phyloP scores from a whole-genome alignment of 2,329 filamentous ascomycete species.

The Helotiales sp. region DNA sequence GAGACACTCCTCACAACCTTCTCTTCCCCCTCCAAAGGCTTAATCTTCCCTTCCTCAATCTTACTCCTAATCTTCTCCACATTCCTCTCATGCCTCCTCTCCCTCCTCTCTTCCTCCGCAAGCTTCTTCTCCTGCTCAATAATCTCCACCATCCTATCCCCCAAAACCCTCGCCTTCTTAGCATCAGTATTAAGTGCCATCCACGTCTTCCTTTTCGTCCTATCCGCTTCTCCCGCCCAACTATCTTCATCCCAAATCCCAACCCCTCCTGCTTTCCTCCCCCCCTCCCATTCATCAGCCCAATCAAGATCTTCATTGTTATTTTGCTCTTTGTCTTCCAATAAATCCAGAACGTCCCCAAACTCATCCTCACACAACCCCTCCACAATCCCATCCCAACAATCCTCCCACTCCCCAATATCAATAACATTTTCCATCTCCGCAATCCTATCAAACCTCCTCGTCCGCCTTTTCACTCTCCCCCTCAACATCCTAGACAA shows the following conservation, averaged over 20 bases:
- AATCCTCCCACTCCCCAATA: conserved; percentile 45
- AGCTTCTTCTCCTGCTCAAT: conserved; percentile 48
- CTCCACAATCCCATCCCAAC: conserved; percentile 43
- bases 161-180: conserved; percentile 29
- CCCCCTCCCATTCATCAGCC: conserved; percentile 4
- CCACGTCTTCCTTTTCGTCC: not conserved
- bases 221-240: conserved; percentile 7
- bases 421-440: conserved; percentile 37
- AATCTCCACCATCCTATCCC: conserved; percentile 45
- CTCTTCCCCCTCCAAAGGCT: too few species aligned
- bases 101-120: conserved; percentile 36
- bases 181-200: conserved; percentile 26
- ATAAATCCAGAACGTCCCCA: conserved; percentile 15
- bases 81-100: conserved; percentile 15
- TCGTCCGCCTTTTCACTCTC: conserved; percentile 47
- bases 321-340: conserved; percentile 13
- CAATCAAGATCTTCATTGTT: not conserved
- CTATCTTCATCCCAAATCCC: not conserved
- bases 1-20: too few species aligned
- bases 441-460: conserved; percentile 40
- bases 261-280: not conserved
- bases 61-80: not conserved
- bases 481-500: conserved; percentile 59
- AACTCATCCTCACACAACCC: conserved; percentile 28
- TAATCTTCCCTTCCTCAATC: not conserved